Evolutionary conservation across 1,139 yeast genomes (phyloP).

Genomic region (Pichia sp.): DNA sequence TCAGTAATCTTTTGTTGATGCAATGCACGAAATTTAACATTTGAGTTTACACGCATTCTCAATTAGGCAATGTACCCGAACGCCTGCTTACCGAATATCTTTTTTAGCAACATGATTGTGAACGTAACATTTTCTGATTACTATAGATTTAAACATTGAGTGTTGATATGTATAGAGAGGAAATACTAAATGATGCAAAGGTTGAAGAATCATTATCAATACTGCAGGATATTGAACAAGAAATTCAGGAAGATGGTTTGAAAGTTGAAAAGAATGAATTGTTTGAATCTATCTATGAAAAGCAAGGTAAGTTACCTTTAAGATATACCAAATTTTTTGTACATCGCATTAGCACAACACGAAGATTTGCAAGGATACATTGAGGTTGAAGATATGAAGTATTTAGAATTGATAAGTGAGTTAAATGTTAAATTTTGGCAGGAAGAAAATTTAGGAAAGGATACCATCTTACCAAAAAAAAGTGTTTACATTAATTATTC

Average conservation of each 20-base stretch:
- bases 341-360: slow-evolving; percentile 64
- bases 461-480: slow-evolving; percentile 31
- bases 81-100: too few relatives aligned
- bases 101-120: too few relatives aligned
- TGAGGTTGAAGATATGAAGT: slow-evolving; percentile 59
- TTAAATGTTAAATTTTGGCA: slow-evolving; percentile 28
- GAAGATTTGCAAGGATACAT: slow-evolving; percentile 69
- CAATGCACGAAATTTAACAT: too few relatives aligned
- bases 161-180: too few relatives aligned
- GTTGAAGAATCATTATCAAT: slow-evolving; percentile 27
- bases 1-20: too few relatives aligned
- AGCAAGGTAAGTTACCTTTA: slow-evolving; percentile 38
- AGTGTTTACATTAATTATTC: slow-evolving; percentile 44
- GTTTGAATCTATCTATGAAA: slow-evolving; percentile 41
- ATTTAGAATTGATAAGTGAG: slow-evolving; percentile 50
- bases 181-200: slow-evolving; percentile 1
- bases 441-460: slow-evolving; percentile 11
- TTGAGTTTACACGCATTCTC: too few relatives aligned
- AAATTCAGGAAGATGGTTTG: slow-evolving; percentile 47
- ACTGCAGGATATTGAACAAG: slow-evolving; percentile 48
- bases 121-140: too few relatives aligned
- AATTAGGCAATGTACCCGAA: too few relatives aligned
- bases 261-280: slow-evolving; percentile 47
- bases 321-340: slow-evolving; percentile 65
- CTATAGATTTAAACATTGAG: too few relatives aligned